Conservation (phyloP, 305 asterid species). For the Caryopteris hybrid region DNA sequence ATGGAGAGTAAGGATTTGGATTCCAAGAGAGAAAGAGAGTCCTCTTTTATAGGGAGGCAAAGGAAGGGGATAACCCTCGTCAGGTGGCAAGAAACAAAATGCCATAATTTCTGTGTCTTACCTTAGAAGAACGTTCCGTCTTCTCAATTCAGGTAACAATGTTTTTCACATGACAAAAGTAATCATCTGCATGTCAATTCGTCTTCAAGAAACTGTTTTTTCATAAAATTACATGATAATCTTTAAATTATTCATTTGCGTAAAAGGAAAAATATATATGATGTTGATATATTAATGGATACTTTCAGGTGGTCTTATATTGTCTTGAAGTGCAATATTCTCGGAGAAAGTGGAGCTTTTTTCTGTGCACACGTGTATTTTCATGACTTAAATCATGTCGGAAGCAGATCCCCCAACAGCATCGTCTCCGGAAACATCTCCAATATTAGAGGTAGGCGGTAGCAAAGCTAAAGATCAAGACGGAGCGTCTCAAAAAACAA, state of each 20-base stretch:
- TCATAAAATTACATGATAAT: no score
- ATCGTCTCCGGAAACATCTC: slow-evolving; percentile 34
- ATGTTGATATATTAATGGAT: background rate
- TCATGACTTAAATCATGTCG: background rate
- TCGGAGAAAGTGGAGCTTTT: background rate
- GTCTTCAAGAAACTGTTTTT: no score
- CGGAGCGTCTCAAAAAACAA: background rate
- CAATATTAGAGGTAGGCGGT: background rate
- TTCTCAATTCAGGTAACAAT: slow-evolving; percentile 22
- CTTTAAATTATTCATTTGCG: no score
- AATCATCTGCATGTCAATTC: background rate
- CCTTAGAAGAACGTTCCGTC: slow-evolving; percentile 18
- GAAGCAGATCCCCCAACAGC: background rate
- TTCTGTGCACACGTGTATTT: background rate
- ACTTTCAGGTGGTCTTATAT: background rate
- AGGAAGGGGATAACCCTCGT: slow-evolving; percentile 14
- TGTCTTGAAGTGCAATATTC: background rate
- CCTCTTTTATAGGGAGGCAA: slow-evolving; percentile 26
- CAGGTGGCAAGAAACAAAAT: slow-evolving; percentile 21
- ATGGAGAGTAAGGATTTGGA: background rate
- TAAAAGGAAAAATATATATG: no score
- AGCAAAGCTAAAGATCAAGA: background rate
- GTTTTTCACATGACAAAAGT: no score
- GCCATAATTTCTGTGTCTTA: slow-evolving; percentile 23
- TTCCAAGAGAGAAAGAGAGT: background rate